Conservation (phyloP, 139 green algal genomes). For the Chlorella sp. region DNA sequence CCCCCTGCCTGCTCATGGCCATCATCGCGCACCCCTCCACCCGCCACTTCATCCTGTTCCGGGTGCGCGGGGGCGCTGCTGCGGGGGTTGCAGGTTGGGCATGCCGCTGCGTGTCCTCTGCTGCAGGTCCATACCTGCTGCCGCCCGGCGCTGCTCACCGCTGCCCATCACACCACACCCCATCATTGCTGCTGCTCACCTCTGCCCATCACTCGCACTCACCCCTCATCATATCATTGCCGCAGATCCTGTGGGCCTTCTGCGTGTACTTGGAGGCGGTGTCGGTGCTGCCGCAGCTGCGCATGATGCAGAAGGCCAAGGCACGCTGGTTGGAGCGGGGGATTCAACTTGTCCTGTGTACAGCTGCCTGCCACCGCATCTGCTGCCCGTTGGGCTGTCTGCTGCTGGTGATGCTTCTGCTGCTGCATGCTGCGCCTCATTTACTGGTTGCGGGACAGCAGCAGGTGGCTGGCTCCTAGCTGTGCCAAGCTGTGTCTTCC, state of each 20-base stretch:
- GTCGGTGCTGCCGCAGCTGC: constrained; percentile 95
- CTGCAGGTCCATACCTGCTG: too few relatives aligned
- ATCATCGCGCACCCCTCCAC: constrained; percentile 90
- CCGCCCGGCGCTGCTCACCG: too few relatives aligned
- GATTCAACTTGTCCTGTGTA: too few relatives aligned
- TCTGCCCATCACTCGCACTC: too few relatives aligned
- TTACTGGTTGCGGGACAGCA: too few relatives aligned
- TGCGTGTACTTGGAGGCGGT: constrained; percentile 99
- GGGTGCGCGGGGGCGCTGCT: constrained; percentile 50
- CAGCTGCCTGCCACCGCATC: too few relatives aligned
- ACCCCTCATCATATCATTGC: too few relatives aligned
- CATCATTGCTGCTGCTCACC: too few relatives aligned
- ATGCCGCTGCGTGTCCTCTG: neutral
- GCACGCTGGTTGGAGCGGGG: neutral
- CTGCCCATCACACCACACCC: too few relatives aligned
- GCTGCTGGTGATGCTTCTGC: too few relatives aligned
- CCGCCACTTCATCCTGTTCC: constrained; percentile 78
- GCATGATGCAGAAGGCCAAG: constrained; percentile 98
- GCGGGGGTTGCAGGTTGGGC: neutral
- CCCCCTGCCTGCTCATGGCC: constrained; percentile 87
- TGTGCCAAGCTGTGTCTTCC: neutral
- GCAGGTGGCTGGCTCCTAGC: neutral
- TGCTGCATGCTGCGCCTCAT: too few relatives aligned
- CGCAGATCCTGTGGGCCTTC: constrained; percentile 91
- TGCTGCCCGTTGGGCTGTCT: too few relatives aligned